phyloP scores from a whole-genome alignment of 2,329 filamentous ascomycete species.

The Penicillium carneum region DNA sequence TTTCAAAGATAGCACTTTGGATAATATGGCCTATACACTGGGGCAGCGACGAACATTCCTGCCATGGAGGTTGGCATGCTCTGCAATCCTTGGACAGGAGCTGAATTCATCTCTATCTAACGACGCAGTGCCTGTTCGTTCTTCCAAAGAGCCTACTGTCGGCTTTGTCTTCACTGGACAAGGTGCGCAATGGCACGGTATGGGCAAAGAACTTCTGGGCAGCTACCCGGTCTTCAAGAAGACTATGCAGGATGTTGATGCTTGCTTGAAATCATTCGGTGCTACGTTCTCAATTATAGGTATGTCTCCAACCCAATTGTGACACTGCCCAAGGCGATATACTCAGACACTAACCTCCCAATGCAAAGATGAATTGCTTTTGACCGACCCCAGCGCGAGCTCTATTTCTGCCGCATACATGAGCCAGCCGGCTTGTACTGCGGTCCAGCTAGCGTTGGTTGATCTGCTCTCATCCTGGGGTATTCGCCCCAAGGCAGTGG shows the following conservation, averaged over 20 bases:
- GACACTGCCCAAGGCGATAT: too few species aligned
- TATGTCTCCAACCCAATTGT: conserved; percentile 6
- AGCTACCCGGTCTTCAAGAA: conserved; percentile 34
- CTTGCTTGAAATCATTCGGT: conserved; percentile 29
- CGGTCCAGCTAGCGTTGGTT: conserved; percentile 43
- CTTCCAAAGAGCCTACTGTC: conserved; percentile 31
- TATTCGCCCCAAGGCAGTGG: conserved; percentile 35
- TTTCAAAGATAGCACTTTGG: conserved; percentile 30
- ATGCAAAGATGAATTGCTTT: conserved; percentile 32
- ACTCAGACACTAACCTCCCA: not conserved
- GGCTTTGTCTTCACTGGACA: conserved; percentile 50
- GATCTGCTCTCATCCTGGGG: conserved; percentile 40
- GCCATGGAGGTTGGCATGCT: conserved; percentile 33
- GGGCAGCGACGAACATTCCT: conserved; percentile 33
- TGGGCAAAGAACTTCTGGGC: conserved; percentile 43
- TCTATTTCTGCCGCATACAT: conserved; percentile 39
- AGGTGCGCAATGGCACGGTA: conserved; percentile 47
- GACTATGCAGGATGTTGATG: conserved; percentile 30
- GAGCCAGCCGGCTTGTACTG: conserved; percentile 43
- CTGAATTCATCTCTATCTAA: conserved; percentile 24
- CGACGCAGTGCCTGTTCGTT: conserved; percentile 26
- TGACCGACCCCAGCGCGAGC: conserved; percentile 25
- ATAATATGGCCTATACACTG: conserved; percentile 35
- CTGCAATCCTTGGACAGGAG: conserved; percentile 22
- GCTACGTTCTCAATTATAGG: conserved; percentile 37